Base-by-base conservation (phyloP, 192 early-diverging fungal species). In the Chytriomyces hyalinus region DNA sequence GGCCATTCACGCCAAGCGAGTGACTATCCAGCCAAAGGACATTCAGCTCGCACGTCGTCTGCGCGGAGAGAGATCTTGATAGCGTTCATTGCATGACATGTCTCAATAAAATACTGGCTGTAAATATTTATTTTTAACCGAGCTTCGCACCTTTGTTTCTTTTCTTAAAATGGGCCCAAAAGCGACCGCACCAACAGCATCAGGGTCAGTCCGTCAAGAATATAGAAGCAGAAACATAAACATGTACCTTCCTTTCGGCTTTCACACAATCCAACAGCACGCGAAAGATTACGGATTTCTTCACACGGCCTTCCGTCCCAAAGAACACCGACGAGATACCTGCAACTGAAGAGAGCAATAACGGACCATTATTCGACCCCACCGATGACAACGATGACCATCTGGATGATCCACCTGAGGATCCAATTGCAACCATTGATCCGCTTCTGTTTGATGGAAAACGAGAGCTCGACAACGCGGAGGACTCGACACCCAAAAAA, bases 11-110 rank as follows among this genome's bases (percentile, higher is more conserved):
- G 96, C 94, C 81, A 96, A 97, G 90, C 93, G 96, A 85, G 95
- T 97, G 81, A 98, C 95, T 82, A 98, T 98, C 88, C 95, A 97
- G 85, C 96, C 95, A 82, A 96, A 96, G 90, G 95, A 98, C 85
- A 94, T 98, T 84, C 96, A 98, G 87, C 89, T 98, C 75, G 97
- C 97, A 75, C 93, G 95, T 76, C 93, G 97, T 90, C 95, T 98
- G 81, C 66, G 87, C 82, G 65, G 90, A 3, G 69, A 70, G 50
- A 15, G 69, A 20, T 70, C 69, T 8, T 70, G 49, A 70, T 65
- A 36, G 36, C 36, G 36, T 86, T 36, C 36, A 36, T 36, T 3
- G 36, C 36, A 36, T 36, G 36, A 36, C 36, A 36, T 36, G 36
- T 36, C 36, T 36, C 36, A 36, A 36, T 36, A 36, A 36, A 36